Evolutionary conservation across 2,329 filamentous ascomycete species (phyloP).

Genomic region (Colletotrichum musae): DNA sequence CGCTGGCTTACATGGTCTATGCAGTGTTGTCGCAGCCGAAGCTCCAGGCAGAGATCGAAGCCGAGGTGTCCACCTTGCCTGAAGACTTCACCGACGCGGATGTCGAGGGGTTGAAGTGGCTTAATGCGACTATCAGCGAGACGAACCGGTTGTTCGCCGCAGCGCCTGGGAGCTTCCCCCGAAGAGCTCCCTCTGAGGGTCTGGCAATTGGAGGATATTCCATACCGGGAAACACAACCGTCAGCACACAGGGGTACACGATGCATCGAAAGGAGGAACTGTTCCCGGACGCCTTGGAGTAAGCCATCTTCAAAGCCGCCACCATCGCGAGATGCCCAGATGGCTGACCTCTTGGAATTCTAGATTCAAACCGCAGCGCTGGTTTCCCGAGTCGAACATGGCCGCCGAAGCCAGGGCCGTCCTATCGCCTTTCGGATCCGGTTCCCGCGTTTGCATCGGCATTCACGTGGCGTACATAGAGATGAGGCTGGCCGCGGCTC

Average conservation of each 20-base stretch:
- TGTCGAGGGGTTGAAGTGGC: slow-evolving; percentile 54
- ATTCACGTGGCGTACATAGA: slow-evolving; percentile 71
- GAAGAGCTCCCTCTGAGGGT: slow-evolving; percentile 56
- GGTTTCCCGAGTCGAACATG: slow-evolving; percentile 25
- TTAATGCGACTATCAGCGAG: slow-evolving; percentile 61
- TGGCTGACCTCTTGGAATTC: no score
- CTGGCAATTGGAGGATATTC: slow-evolving; percentile 54
- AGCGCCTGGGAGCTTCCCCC: slow-evolving; percentile 55
- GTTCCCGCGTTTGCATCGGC: slow-evolving; percentile 66
- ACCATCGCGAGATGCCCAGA: neutral
- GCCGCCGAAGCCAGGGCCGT: slow-evolving; percentile 60
- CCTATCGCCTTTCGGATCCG: slow-evolving; percentile 67
- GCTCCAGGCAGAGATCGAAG: slow-evolving; percentile 50
- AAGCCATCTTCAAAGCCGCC: neutral
- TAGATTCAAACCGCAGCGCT: neutral
- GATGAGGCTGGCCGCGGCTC: slow-evolving; percentile 63
- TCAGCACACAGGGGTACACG: slow-evolving; percentile 61
- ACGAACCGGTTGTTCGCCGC: slow-evolving; percentile 59
- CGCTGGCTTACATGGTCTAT: slow-evolving; percentile 64
- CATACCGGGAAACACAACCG: slow-evolving; percentile 55
- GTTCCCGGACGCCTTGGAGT: slow-evolving; percentile 56
- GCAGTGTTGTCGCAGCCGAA: slow-evolving; percentile 49
- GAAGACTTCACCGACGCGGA: slow-evolving; percentile 49
- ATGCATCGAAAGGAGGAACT: slow-evolving; percentile 59
- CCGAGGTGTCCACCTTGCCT: slow-evolving; percentile 48